phyloP scores from a whole-genome alignment of 805 yeast genomes.

The Wickerhamia fluorescens region DNA sequence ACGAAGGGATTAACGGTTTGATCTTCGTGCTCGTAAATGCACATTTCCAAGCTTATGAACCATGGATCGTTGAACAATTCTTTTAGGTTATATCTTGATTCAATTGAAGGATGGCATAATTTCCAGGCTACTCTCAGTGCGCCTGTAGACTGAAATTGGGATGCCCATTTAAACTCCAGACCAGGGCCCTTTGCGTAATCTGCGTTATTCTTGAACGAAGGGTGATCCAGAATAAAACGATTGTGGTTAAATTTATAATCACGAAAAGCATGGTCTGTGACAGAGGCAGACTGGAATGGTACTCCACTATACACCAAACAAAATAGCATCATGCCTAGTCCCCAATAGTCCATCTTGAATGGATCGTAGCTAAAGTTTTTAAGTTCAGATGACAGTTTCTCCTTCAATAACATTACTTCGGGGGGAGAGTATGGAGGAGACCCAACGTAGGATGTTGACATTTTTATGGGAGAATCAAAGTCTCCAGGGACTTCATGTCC shows the following conservation, averaged over 20 bases:
- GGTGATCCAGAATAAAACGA: conserved; percentile 33
- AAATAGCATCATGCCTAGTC: conserved; percentile 62
- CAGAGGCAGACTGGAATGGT: conserved; percentile 51
- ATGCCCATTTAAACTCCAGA: conserved; percentile 62
- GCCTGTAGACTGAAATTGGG: conserved; percentile 49
- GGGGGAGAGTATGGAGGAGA: conserved; percentile 82
- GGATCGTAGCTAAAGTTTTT: conserved; percentile 51
- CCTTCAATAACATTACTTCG: conserved; percentile 54
- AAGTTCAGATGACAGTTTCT: conserved; percentile 20
- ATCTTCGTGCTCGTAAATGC: conserved; percentile 45
- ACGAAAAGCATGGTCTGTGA: conserved; percentile 44
- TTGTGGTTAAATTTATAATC: conserved; percentile 49
- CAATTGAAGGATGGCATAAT: conserved; percentile 56
- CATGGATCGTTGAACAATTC: conserved; percentile 57
- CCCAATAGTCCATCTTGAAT: conserved; percentile 65
- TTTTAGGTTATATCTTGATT: conserved; percentile 46
- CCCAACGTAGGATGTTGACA: conserved; percentile 52
- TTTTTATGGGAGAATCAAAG: conserved; percentile 32
- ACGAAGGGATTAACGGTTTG: conserved; percentile 32
- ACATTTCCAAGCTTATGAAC: conserved; percentile 53
- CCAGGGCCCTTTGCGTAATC: conserved; percentile 56
- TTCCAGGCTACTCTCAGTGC: conserved; percentile 72
- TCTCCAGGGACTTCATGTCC: conserved; percentile 52
- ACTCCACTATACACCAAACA: conserved; percentile 50
- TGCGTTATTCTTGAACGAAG: conserved; percentile 41